Evolutionary conservation across 139 green algal genomes (phyloP).

Genomic region (Pseudopediastrum boryanum): DNA sequence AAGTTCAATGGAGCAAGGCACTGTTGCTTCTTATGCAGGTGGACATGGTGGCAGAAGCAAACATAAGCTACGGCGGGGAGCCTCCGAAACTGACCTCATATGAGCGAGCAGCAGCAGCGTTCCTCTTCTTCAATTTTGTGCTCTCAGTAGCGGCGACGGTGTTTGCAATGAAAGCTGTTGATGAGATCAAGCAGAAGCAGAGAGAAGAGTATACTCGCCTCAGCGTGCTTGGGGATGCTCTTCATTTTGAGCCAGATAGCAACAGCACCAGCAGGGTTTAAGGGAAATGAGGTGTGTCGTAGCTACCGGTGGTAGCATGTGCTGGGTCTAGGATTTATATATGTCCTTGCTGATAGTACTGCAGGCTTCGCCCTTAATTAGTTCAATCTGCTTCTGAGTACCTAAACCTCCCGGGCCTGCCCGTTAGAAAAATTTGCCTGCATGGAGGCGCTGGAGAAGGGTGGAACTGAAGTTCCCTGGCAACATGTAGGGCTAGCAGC

Average conservation of each 20-base stretch:
- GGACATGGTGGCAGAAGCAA: slow-evolving; percentile 28
- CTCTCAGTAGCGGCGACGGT: slow-evolving; percentile 62
- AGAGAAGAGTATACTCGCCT: slow-evolving; percentile 69
- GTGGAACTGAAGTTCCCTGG: too few relatives aligned
- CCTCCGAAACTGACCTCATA: slow-evolving; percentile 55
- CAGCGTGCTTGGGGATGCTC: slow-evolving; percentile 60
- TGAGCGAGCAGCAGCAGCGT: slow-evolving; percentile 62
- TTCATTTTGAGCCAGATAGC: slow-evolving; percentile 69
- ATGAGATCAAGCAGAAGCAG: slow-evolving; percentile 71
- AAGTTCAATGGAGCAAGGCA: not conserved
- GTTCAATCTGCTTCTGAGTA: too few relatives aligned
- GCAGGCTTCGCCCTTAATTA: too few relatives aligned
- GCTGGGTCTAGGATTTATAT: too few relatives aligned
- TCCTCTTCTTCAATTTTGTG: slow-evolving; percentile 80
- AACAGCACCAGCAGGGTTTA: too few relatives aligned
- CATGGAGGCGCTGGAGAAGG: too few relatives aligned
- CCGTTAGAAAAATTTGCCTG: too few relatives aligned
- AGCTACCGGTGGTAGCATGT: too few relatives aligned
- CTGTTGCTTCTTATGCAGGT: slow-evolving; percentile 2
- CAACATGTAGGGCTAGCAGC: too few relatives aligned
- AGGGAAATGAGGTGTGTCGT: too few relatives aligned
- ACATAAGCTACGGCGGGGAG: slow-evolving; percentile 57
- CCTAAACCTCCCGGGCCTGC: too few relatives aligned
- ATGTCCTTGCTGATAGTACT: too few relatives aligned
- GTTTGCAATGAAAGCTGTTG: slow-evolving; percentile 56